Evolutionary conservation across 805 yeast species (phyloP).

Genomic region (Groenewaldozyma tartarivorans): DNA sequence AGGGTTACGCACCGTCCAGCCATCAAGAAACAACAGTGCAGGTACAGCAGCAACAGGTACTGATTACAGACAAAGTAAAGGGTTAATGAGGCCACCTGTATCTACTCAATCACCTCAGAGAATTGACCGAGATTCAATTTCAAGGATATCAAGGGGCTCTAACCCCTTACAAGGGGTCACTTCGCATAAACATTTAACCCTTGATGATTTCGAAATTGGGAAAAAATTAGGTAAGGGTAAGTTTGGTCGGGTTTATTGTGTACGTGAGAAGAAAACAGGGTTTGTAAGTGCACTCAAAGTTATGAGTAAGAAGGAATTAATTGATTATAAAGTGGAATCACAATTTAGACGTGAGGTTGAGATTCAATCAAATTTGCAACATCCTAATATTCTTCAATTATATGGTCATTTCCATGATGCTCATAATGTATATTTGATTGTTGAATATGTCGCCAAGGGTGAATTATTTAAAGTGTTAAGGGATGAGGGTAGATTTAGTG

Average conservation of each 20-base stretch:
- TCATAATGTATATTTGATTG: slow-evolving; percentile 66
- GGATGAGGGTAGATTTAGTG: slow-evolving; percentile 58
- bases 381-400: slow-evolving; percentile 69
- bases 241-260: slow-evolving; percentile 89
- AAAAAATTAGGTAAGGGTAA: slow-evolving; percentile 85
- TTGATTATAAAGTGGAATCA: slow-evolving; percentile 64
- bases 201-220: slow-evolving; percentile 78
- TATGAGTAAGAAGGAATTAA: slow-evolving; percentile 75
- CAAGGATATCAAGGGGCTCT: slow-evolving; percentile 9
- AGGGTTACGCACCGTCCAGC: too few species aligned
- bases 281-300: slow-evolving; percentile 84
- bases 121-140: slow-evolving; percentile 1
- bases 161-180: slow-evolving; percentile 17
- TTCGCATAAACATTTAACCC: slow-evolving; percentile 26
- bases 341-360: slow-evolving; percentile 89
- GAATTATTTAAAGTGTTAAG: slow-evolving; percentile 73
- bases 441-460: slow-evolving; percentile 81
- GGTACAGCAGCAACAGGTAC: too few species aligned
- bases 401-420: slow-evolving; percentile 81
- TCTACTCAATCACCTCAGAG: slow-evolving; percentile 8
- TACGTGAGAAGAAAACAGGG: slow-evolving; percentile 62
- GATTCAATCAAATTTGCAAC: slow-evolving; percentile 68
- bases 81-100: slow-evolving; percentile 5
- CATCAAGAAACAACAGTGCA: too few species aligned
- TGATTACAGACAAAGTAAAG: background rate